A percentile compares a stretch with the other conserved stretches of the same genome.
phyloP scores from a whole-genome alignment of 1,284 basidiomycete species.

The Pseudozyma tsukubaensis region DNA sequence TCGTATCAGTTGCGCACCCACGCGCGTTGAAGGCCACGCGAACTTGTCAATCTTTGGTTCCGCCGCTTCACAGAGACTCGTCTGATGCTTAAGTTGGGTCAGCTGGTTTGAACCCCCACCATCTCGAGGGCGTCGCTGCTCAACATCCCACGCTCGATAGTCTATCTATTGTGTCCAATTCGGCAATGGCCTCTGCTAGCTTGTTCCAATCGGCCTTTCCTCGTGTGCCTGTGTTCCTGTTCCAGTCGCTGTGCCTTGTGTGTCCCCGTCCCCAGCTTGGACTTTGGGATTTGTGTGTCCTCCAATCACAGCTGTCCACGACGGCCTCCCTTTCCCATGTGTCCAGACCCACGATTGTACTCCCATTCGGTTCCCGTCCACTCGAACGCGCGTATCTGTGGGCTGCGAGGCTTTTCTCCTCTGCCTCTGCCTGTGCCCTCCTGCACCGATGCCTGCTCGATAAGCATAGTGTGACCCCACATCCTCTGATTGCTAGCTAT shows the following conservation, averaged over 20 bases:
- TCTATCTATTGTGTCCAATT: not conserved
- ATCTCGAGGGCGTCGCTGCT: not conserved
- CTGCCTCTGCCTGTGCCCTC: not conserved
- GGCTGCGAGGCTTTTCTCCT: not conserved
- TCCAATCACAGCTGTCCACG: conserved; percentile 9
- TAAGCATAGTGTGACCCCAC: conserved; percentile 30
- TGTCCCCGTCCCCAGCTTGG: not conserved
- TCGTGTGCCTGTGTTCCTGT: not conserved
- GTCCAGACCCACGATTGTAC: conserved; percentile 15
- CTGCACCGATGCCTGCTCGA: conserved; percentile 6
- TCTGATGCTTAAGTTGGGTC: not conserved
- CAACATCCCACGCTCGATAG: conserved; percentile 1
- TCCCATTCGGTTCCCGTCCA: conserved; percentile 9
- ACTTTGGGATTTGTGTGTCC: not conserved
- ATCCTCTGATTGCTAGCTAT: conserved; percentile 19
- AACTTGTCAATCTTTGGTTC: conserved; percentile 5
- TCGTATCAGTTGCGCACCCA: too few relatives aligned
- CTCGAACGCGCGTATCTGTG: conserved; percentile 6
- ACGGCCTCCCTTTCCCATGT: conserved; percentile 1
- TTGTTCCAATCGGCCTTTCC: conserved; percentile 7
- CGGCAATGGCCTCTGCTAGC: too few relatives aligned
- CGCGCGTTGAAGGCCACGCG: conserved; percentile 7
- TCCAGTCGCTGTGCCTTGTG: not conserved
- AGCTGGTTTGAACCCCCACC: not conserved
- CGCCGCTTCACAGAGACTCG: not conserved